Percentiles rank a stretch among this genome's conserved stretches.
These are phyloP conservation scores for Corchorus olitorius DNA, from an alignment of 345 rosid species.

Conservation along the genomic window DNA sequence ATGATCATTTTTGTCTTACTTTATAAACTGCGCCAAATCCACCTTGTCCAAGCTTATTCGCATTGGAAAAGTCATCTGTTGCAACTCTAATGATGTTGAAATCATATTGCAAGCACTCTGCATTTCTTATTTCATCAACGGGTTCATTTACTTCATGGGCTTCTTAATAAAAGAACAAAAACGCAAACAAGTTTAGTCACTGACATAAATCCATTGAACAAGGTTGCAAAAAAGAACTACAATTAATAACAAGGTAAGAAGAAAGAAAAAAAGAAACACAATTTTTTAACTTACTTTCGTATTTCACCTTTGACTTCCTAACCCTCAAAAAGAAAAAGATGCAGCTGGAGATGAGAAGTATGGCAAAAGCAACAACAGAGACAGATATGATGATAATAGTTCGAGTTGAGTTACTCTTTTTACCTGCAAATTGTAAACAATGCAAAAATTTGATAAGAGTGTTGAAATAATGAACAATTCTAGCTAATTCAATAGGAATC, in stretches of 20 bases:
- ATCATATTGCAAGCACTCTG: no score
- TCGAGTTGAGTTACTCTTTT: background rate
- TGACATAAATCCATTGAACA: no score
- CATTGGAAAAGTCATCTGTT: background rate
- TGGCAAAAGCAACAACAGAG: background rate
- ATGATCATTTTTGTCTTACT: background rate
- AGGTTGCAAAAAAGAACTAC: no score
- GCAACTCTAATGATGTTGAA: background rate
- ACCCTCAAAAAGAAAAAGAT: conserved; percentile 12
- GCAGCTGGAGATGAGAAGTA: conserved; percentile 19
- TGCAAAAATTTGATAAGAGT: background rate
- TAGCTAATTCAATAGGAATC: background rate
- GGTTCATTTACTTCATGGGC: no score
- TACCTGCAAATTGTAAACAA: conserved; percentile 13
- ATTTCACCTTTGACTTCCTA: conserved; percentile 3
- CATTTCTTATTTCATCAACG: no score
- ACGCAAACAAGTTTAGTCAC: no score
- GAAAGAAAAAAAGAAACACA: no score
- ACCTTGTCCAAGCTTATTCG: background rate
- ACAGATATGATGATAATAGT: conserved; percentile 18
- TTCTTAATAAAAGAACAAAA: no score
- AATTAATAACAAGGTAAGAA: no score
- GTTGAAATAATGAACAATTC: background rate
- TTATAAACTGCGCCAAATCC: background rate
- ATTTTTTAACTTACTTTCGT: conserved; percentile 18